Evolutionary conservation across 257 asterid genomes (phyloP), one percentile per base, ranked within the genome.

Genomic region (Solanum gandarillasii): DNA sequence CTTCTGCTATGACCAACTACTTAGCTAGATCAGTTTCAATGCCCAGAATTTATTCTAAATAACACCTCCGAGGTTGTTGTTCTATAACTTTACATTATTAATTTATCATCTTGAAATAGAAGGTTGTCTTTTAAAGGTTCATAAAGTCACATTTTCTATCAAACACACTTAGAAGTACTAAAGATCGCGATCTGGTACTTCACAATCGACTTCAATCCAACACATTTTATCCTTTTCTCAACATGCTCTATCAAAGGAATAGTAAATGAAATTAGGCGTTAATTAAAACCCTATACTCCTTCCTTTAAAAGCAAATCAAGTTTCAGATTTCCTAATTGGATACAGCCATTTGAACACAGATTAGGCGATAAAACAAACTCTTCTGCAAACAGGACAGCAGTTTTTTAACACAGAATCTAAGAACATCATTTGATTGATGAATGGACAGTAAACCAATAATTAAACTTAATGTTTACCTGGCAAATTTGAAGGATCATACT

Each of bases 401-500:
- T 8, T 14, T 46, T 43, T 46, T 27, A 43, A 46, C 39, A 9
- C 10, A 46, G 39, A 81, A 27, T 81, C 65, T 43, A 39, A 0
- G 9, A 48, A 67, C 29, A 39, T 43, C 39, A 23, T 38, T 18
- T 39, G 18, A 14, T 43, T 25, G n/a, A 79, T 25, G 34, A 79
- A 29, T 41, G 65, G 6, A 18, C 29, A 48, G 41, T 79, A 9
- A 79, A 65, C 21, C 41, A n/a, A 12, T 18, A 73, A 73, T 25
- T 32, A 21, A 71, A 85, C 71, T 75, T 23, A 23, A 87, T 88
- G 70, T 29, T 83, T 81, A 95, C 98, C 94, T 27, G 94, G 98
- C 86, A 94, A 93, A 88, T 90, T 67, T 21, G 91, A 87, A 38
- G 98, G 98, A 72, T 79, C 87, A 60, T 13, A 83, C 73, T 90